Evolutionary conservation across 257 asterid species (phyloP).

Genomic region (Capsicum pubescens): DNA sequence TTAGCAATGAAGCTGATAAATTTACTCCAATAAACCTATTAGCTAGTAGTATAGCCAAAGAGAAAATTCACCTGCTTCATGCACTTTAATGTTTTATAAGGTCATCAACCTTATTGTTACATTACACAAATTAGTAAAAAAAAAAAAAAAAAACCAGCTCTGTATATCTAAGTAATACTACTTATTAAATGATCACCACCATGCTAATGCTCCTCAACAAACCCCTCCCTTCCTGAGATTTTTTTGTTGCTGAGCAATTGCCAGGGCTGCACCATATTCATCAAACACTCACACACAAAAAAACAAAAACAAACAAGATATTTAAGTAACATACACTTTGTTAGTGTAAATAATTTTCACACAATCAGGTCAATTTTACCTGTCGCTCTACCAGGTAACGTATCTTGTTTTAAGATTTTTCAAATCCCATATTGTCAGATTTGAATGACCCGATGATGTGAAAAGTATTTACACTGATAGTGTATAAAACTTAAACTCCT

Average conservation of each 20-base stretch:
- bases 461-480: not conserved
- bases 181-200: slow-evolving; percentile 36
- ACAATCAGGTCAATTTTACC: not conserved
- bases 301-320: no score
- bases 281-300: not conserved
- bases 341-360: not conserved
- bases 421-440: not conserved
- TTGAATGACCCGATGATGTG: not conserved
- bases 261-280: slow-evolving; percentile 38
- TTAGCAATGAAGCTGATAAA: slow-evolving; percentile 61
- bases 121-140: not conserved
- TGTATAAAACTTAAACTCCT: not conserved
- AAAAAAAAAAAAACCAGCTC: not conserved
- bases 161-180: slow-evolving; percentile 32
- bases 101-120: slow-evolving; percentile 40
- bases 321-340: not conserved
- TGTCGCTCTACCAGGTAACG: not conserved
- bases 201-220: slow-evolving; percentile 64
- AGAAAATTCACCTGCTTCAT: slow-evolving; percentile 75
- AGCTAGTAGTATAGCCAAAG: slow-evolving; percentile 22
- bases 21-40: slow-evolving; percentile 45
- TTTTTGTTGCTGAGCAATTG: slow-evolving; percentile 72
- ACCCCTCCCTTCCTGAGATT: slow-evolving; percentile 48
- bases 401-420: not conserved
- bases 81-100: slow-evolving; percentile 29